Base-by-base conservation (phyloP, 345 rosid genomes). In the Theobroma cacao region DNA sequence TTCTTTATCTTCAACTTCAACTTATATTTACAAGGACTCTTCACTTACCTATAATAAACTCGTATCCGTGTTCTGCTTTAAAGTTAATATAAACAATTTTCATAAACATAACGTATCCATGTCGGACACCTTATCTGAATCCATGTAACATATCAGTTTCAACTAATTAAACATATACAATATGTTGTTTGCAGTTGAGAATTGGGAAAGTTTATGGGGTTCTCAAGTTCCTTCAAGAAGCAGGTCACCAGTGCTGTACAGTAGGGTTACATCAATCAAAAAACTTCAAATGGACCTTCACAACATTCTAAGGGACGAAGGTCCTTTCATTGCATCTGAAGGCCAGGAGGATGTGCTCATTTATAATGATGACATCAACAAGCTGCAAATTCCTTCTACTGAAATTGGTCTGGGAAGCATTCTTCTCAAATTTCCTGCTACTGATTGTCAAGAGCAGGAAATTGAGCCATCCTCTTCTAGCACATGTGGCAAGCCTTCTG, bases 321-420 rank as follows among this genome's bases (percentile, higher is more conserved):
- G 38, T 3, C 24, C 67, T 13, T 38, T 52, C 11, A 26, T 36
- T 47, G 31, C 24, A 9, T 38, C 68, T 14, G 77, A 63, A 64
- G 30, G 34, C 11, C 52, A 26, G 13, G 84, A 82, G 4, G 80
- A 77, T 78, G 56, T 76, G 59, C 90, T 88, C 47, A 72, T 86
- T 33, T 72, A 80, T 43, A 20, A 79, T 60, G 38, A 31, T 38
- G 12, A 79, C 55, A 53, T 55, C 22, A 83, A 79, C 66, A 77
- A 43, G 26, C 34, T 45, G 31, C 69, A 34, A 24, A 2, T 74
- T 26, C 40, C 75, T 24, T 62, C 55, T 9, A 75, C 55, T 5
- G 89, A 88, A 78, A 82, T 86, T 34, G 87, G 86, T 36, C 71
- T 77, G 28, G 91, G 91, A 20, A 30, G 36, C 72, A 34, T 76